Conservation (phyloP, 2,329 filamentous ascomycete genomes). For the Clathrospora elynae region DNA sequence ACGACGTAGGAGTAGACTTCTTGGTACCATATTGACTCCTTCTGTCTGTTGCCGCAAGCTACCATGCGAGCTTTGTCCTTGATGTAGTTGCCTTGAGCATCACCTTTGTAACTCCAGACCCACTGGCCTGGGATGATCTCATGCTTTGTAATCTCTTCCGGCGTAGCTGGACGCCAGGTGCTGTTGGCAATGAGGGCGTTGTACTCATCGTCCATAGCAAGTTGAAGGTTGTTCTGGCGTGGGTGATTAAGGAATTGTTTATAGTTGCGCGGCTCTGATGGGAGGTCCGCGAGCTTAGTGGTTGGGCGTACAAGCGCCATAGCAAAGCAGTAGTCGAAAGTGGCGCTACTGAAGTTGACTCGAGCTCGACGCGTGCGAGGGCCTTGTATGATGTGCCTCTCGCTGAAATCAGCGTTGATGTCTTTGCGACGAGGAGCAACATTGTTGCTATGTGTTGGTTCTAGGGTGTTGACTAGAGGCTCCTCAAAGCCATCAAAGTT, state of each 20-base stretch:
- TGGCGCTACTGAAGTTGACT: background rate
- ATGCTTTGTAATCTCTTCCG: background rate
- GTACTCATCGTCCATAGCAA: background rate
- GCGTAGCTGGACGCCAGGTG: slow-evolving; percentile 1
- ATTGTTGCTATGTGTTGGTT: background rate
- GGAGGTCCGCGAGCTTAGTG: background rate
- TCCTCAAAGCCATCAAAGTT: background rate
- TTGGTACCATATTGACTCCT: background rate
- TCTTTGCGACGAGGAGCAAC: background rate
- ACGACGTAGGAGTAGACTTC: slow-evolving; percentile 1
- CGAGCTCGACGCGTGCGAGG: background rate
- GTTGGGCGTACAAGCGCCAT: background rate
- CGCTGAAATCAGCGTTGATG: background rate
- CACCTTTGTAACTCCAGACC: background rate
- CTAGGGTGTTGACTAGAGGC: background rate
- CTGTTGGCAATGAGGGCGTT: background rate
- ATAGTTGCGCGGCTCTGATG: slow-evolving; percentile 1
- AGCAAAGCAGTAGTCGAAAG: background rate
- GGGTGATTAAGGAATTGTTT: background rate
- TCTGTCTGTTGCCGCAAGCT: background rate
- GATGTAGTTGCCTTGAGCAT: background rate
- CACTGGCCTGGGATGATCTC: slow-evolving; percentile 2
- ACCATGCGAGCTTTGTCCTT: slow-evolving; percentile 1
- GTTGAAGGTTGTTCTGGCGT: background rate
- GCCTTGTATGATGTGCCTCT: background rate